phyloP scores from a whole-genome alignment of 441 rosid species.

The Jatropha podagrica region DNA sequence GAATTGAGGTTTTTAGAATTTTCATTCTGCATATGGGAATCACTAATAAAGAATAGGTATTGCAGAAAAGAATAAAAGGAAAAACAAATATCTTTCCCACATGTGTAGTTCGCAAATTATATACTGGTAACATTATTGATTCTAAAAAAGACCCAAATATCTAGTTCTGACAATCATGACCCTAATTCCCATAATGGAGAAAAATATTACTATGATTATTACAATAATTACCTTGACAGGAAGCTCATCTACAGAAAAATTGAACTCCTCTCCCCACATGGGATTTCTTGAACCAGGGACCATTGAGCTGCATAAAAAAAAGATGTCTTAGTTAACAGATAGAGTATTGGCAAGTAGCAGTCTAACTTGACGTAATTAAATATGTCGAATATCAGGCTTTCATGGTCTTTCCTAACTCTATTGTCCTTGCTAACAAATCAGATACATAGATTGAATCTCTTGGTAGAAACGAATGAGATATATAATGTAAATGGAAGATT shows the following conservation, averaged over 20 bases:
- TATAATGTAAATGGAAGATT: not conserved
- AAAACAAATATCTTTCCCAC: not conserved
- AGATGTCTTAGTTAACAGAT: too few relatives aligned
- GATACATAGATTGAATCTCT: not conserved
- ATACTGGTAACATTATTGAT: not conserved
- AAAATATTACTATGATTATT: slow-evolving; percentile 11
- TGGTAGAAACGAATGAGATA: too few relatives aligned
- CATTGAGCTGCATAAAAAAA: slow-evolving; percentile 66
- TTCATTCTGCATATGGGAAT: not conserved
- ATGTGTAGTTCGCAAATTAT: not conserved
- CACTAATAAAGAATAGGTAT: not conserved
- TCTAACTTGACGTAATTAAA: not conserved
- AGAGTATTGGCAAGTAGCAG: not conserved
- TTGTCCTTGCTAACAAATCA: not conserved
- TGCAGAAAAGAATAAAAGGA: slow-evolving; percentile 1
- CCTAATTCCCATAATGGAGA: not conserved
- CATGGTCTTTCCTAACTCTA: not conserved
- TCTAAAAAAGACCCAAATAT: not conserved
- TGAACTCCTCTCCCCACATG: slow-evolving; percentile 99
- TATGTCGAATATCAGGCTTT: not conserved
- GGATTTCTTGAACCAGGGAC: slow-evolving; percentile 99
- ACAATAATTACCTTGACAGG: slow-evolving; percentile 71
- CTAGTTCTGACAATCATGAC: not conserved
- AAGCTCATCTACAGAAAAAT: slow-evolving; percentile 86
- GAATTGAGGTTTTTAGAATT: not conserved